Evolutionary conservation across 2,329 filamentous ascomycete species (phyloP), one percentile per base, ranked within the genome.

Genomic region (Paracorniculantispora psalliotae): DNA sequence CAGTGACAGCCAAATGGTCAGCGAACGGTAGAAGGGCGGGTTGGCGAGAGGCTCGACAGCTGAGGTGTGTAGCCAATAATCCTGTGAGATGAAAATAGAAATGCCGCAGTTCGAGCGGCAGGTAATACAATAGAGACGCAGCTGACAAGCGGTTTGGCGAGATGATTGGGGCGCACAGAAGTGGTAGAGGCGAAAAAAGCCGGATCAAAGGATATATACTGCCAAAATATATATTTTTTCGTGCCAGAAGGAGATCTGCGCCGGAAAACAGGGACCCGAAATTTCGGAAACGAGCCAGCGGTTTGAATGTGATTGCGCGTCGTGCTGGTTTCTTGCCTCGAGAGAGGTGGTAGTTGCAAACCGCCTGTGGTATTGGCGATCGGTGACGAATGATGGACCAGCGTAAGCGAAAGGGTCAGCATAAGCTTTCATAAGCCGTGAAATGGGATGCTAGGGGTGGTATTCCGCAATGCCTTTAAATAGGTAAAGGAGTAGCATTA

Each of bases 121-220:
- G 23, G 56, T 59, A 47, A 59, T 52, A 59, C 56, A 19, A 39
- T 28, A 46, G 28, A 21, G 28, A 52, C 26, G 41, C 47, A 52
- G 56, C 48, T 47, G 48, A 47, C 56, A 52, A 39, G 56, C 46
- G 56, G 19, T 59, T 52, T 59, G 56, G 48, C 56, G 48, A 59
- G 37, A 52, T 52, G 41, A 59, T 59, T 17, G 30, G 48, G 56
- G 56, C 41, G 56, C 23, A 59, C 56, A 59, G 48, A 52, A 12
- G 28, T 50, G 13, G 47, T 23, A 35, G 47, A 59, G 39, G 56
- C 56, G 48, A 59, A 23, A n/a, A 23, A 17, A 12, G 30, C 39
- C 26, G 41, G 48, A 35, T 33, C 35, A 35, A 51, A 35, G 26
- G 35, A 35, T 51, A 44, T 51, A 58, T 56, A 33, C 13, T 37